Percentiles rank a stretch among this genome's conserved stretches.
These are phyloP conservation scores for Ramularia collo-cygni DNA, from an alignment of 2,329 filamentous ascomycete species.

Conservation along the genomic window DNA sequence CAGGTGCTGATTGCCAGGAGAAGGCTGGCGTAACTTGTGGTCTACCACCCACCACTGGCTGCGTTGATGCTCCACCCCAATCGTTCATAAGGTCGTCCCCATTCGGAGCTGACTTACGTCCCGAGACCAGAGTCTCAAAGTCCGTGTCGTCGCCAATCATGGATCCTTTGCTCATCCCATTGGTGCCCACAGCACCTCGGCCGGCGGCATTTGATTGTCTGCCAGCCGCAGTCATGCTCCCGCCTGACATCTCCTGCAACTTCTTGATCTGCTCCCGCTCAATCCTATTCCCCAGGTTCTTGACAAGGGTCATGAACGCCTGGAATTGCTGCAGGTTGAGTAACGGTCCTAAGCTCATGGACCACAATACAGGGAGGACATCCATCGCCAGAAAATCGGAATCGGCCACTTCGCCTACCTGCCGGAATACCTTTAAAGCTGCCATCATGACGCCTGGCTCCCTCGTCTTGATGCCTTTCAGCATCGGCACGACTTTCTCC, in stretches of 20 bases:
- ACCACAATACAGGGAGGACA: constrained; percentile 82
- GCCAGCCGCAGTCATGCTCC: constrained; percentile 30
- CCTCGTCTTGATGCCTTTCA: constrained; percentile 93
- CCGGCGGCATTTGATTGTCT: constrained; percentile 60
- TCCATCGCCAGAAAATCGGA: constrained; percentile 89
- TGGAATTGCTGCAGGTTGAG: constrained; percentile 81
- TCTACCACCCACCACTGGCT: constrained; percentile 25
- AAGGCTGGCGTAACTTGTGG: constrained; percentile 31
- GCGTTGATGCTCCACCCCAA: constrained; percentile 33
- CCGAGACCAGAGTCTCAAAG: constrained; percentile 86
- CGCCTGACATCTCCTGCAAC: constrained; percentile 70
- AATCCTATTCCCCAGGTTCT: constrained; percentile 67
- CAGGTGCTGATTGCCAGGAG: constrained; percentile 36
- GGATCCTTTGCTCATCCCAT: constrained; percentile 47
- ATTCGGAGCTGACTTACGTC: constrained; percentile 44
- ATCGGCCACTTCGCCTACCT: constrained; percentile 76
- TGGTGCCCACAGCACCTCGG: constrained; percentile 51
- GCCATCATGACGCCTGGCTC: constrained; percentile 98
- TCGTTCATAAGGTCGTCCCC: constrained; percentile 37
- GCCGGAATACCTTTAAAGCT: constrained; percentile 72
- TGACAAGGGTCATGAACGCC: constrained; percentile 83
- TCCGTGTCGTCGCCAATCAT: constrained; percentile 60
- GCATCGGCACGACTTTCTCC: constrained; percentile 86
- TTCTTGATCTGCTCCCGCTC: constrained; percentile 87
- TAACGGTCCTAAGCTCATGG: constrained; percentile 81